Evolutionary conservation across 2,329 filamentous ascomycete species (phyloP), one percentile per base, ranked within the genome.

Genomic region (Fonsecaea nubica): DNA sequence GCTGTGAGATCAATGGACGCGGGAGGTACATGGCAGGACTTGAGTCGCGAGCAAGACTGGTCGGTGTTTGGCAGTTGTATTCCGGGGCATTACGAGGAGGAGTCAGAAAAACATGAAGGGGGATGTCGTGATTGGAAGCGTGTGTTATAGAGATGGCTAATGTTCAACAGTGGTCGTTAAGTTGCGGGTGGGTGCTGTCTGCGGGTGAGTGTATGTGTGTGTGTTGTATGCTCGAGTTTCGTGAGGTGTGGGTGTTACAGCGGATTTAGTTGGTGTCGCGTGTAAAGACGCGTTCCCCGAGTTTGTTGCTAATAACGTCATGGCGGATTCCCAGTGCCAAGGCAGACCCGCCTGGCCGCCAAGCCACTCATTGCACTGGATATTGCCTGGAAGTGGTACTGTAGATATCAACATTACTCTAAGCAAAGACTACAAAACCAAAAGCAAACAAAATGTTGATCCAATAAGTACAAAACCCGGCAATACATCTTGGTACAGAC

Each of bases 1-100:
- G 89, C 74, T 94, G 93, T 58, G 93, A 92, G 76, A 98, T 91
- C 71, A 97, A 86, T 71, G 87, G 86, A 72, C 95, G 92, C 75
- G 94, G 95, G 70, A 99, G 90, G 89, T 97, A 96, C 95, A 99
- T 99, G 60, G 32, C 18, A 57, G 60, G 50, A 40, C 38, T 53
- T 48, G n/a, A 58, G 25, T 40, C 25, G 50, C 40, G 57, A 64
- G 45, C 54, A 9, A 58, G 30, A 61, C 48, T 53, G 59, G 21
- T 45, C 21, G 10, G 54, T 21, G 59, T 32, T 38, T 42, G 18
- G 54, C 8, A 15, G 63, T 56, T 36, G 36, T 59, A 35, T 50
- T 36, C 32, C 53, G 38, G 60, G 33, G 53, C 66, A 68, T 68
- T 42, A 60, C 66, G 55, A 58, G 30, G 33, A 32, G 38, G 8